phyloP scores from a whole-genome alignment of 352 stramenopile species.

The Poterioochromonas sp. region DNA sequence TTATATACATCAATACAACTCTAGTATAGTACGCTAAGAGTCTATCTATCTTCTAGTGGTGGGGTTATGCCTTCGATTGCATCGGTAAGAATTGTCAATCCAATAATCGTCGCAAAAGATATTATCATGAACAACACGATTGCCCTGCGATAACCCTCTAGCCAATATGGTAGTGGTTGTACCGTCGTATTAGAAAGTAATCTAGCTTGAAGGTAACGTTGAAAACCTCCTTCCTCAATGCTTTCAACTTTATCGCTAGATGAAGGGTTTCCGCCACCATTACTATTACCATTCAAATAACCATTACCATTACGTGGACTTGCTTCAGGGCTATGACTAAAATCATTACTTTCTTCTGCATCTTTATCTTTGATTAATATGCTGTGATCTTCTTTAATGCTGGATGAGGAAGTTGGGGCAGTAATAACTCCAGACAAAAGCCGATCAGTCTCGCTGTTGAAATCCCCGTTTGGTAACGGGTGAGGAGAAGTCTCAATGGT shows the following conservation, averaged over 20 bases:
- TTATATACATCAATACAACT: too few relatives aligned
- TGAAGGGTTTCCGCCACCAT: neutral
- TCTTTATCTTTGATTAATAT: neutral
- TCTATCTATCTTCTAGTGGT: neutral
- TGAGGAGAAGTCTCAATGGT: neutral
- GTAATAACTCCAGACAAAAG: neutral
- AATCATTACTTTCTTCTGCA: neutral
- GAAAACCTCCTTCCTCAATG: too few relatives aligned
- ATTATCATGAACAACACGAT: slow-evolving; percentile 9
- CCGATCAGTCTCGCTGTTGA: neutral
- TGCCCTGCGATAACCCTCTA: neutral
- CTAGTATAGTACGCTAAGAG: too few relatives aligned
- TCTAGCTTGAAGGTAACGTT: too few relatives aligned
- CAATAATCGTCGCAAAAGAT: neutral
- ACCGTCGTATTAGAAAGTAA: neutral
- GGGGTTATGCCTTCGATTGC: neutral
- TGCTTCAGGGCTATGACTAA: neutral
- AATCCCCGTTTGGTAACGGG: neutral
- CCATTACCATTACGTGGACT: neutral
- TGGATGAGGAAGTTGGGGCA: neutral
- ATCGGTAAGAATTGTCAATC: neutral
- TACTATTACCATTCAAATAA: neutral
- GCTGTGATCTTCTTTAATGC: neutral
- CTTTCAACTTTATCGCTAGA: neutral
- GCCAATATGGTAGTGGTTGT: neutral